A percentile compares a stretch with the other conserved stretches of the same genome.
Evolutionary conservation across 2,329 filamentous ascomycete genomes (phyloP).

Genomic region (Neofusicoccum kwambonambiense): DNA sequence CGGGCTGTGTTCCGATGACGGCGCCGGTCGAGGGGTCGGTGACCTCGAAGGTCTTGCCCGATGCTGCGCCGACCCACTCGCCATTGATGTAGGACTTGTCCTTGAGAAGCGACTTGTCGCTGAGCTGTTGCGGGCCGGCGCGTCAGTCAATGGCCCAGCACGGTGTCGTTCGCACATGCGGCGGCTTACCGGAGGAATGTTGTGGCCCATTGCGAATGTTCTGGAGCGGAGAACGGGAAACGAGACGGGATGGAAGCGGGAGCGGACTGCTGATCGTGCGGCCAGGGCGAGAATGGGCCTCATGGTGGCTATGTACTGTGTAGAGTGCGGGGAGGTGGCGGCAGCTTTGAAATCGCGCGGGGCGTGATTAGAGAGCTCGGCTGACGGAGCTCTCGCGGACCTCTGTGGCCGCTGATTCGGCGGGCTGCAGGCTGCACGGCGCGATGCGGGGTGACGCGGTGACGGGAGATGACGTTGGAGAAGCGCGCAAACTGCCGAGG

Average conservation of each 20-base stretch:
- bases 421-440: background rate
- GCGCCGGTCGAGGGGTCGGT: conserved; percentile 80
- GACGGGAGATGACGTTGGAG: conserved; percentile 1
- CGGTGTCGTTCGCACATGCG: no score
- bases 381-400: background rate
- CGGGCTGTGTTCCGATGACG: conserved; percentile 78
- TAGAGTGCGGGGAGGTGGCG: background rate
- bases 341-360: background rate
- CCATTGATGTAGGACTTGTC: conserved; percentile 85
- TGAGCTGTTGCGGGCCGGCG: conserved; percentile 36
- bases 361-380: background rate
- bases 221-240: conserved; percentile 37
- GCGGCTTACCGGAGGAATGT: conserved; percentile 38
- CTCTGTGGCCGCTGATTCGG: background rate
- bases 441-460: conserved; percentile 9
- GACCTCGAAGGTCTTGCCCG: conserved; percentile 89
- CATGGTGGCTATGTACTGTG: conserved; percentile 17
- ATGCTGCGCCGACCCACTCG: conserved; percentile 82
- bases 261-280: conserved; percentile 23
- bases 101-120: conserved; percentile 68
- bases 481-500: background rate
- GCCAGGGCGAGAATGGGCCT: conserved; percentile 21
- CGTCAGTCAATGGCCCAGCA: background rate
- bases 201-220: conserved; percentile 46
- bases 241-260: conserved; percentile 31